phyloP scores from a whole-genome alignment of 306 rosid genomes.

The Vigna angularis region DNA sequence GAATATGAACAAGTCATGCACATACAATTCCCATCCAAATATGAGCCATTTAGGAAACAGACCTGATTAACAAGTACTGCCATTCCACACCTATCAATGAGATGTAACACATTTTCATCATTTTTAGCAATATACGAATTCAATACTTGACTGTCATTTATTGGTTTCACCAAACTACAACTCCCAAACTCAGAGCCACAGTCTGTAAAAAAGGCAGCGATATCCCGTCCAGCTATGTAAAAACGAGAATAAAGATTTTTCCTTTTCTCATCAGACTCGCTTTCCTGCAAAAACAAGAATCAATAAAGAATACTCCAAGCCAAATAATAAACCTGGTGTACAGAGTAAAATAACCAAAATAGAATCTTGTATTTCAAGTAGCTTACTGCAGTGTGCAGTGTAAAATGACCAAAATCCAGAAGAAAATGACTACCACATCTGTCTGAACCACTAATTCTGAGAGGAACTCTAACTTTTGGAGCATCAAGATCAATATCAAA shows the following conservation, averaged over 20 bases:
- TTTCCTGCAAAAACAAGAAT: conserved; percentile 63
- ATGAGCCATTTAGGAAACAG: conserved; percentile 22
- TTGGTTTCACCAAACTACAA: conserved; percentile 58
- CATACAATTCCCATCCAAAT: conserved; percentile 27
- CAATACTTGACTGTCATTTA: conserved; percentile 47
- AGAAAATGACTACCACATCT: conserved; percentile 85
- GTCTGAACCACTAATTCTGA: conserved; percentile 67
- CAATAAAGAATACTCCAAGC: conserved; percentile 43
- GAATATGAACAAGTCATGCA: conserved; percentile 26
- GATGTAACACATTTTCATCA: conserved; percentile 62
- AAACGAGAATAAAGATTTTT: conserved; percentile 82
- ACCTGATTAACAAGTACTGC: conserved; percentile 96
- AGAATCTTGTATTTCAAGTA: conserved; percentile 33
- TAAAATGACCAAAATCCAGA: conserved; percentile 98
- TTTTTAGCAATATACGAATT: conserved; percentile 45
- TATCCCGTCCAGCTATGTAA: conserved; percentile 88
- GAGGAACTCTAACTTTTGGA: conserved; percentile 96
- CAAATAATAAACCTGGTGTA: conserved; percentile 52
- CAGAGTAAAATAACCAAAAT: conserved; percentile 85
- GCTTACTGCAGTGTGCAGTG: conserved; percentile 81
- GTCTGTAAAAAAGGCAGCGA: conserved; percentile 90
- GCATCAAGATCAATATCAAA: conserved; percentile 97
- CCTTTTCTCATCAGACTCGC: conserved; percentile 69
- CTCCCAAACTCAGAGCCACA: conserved; percentile 71
- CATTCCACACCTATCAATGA: conserved; percentile 97